These are phyloP conservation scores for Marchantia paleacea DNA, from an alignment of 225 moss, liverwort and hornwort species.

Conservation along the genomic window DNA sequence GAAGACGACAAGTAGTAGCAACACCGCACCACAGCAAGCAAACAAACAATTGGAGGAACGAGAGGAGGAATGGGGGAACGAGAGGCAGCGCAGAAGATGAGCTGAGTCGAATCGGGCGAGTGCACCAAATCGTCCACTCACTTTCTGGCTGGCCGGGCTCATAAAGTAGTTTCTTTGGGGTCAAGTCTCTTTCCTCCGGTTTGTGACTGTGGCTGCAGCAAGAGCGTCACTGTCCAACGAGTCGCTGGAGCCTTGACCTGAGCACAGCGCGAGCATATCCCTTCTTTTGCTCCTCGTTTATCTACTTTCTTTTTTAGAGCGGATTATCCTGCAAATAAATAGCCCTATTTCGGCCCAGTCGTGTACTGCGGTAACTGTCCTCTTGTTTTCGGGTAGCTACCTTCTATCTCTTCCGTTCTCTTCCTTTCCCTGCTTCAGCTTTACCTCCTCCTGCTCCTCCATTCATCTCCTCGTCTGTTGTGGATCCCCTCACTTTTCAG, in stretches of 20 bases:
- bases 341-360: too few relatives aligned
- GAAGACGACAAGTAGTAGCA: not conserved
- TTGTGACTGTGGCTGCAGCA: not conserved
- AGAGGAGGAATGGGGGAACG: too few relatives aligned
- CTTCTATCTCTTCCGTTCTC: too few relatives aligned
- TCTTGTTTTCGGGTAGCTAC: too few relatives aligned
- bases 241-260: not conserved
- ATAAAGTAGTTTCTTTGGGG: not conserved
- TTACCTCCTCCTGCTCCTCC: too few relatives aligned
- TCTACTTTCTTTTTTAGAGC: too few relatives aligned
- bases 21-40: not conserved
- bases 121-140: not conserved
- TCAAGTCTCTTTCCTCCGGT: conserved; percentile 1
- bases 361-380: too few relatives aligned
- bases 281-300: not conserved
- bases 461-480: too few relatives aligned
- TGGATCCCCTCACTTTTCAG: too few relatives aligned
- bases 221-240: not conserved
- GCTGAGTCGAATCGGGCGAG: not conserved
- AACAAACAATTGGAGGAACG: not conserved
- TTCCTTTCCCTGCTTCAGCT: too few relatives aligned
- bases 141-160: not conserved
- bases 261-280: not conserved
- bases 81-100: not conserved
- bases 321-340: too few relatives aligned